These are phyloP conservation scores for Chlorella sp. DNA, from an alignment of 139 green algal genomes.

Conservation along the genomic window DNA sequence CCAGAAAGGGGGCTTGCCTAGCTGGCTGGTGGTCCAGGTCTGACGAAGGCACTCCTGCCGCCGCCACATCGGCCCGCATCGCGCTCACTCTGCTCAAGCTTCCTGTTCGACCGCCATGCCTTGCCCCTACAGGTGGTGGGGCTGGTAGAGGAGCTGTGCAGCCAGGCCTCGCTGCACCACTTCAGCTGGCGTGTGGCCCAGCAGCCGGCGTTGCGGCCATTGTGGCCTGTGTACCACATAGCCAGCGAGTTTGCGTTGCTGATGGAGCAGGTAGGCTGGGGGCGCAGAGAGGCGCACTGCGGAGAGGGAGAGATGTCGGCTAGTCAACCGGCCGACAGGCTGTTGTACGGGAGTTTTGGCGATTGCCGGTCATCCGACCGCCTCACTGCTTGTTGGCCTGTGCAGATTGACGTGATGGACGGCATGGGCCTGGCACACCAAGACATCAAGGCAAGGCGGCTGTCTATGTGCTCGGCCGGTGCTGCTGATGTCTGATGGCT, in stretches of 20 bases:
- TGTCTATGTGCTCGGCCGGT: no score
- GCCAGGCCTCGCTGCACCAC: neutral
- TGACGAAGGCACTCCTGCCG: no score
- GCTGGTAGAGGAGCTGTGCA: slow-evolving; percentile 15
- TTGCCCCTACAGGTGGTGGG: slow-evolving; percentile 1
- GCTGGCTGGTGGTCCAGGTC: no score
- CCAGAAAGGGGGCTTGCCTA: no score
- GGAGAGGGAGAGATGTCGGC: no score
- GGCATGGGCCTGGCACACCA: neutral
- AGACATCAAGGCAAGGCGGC: slow-evolving; percentile 13
- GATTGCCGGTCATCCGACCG: no score
- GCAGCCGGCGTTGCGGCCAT: neutral
- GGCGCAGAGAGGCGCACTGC: neutral
- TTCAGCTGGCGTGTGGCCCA: neutral
- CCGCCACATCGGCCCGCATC: no score
- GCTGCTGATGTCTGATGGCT: no score
- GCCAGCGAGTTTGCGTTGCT: slow-evolving; percentile 3
- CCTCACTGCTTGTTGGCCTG: neutral
- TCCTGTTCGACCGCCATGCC: no score
- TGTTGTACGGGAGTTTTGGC: no score
- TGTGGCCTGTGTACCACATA: slow-evolving; percentile 12
- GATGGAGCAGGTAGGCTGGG: neutral
- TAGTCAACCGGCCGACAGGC: no score
- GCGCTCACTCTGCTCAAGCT: no score
- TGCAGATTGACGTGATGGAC: neutral